Conservation (phyloP, 305 asterid species). For the Rubia occidens region DNA sequence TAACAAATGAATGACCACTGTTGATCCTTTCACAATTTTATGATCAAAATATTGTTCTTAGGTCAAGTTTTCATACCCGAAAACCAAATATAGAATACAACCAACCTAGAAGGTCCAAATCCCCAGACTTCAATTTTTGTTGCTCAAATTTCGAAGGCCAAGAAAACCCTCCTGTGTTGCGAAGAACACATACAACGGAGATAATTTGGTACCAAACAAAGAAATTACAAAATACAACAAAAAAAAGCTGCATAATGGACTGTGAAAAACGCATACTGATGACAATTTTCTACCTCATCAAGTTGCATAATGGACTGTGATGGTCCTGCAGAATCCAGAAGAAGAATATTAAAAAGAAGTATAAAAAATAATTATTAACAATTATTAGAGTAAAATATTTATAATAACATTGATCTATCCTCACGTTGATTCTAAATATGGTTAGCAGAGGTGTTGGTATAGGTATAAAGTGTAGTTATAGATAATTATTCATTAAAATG, state of each 20-base stretch:
- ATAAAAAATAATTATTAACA: slow-evolving; percentile 24
- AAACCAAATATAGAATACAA: slow-evolving; percentile 95
- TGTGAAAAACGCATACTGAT: neutral
- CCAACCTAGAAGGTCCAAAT: slow-evolving; percentile 95
- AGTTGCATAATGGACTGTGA: slow-evolving; percentile 96
- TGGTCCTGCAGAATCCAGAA: slow-evolving; percentile 92
- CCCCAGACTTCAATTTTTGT: slow-evolving; percentile 68
- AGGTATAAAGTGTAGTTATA: no score
- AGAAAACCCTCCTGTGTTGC: slow-evolving; percentile 56
- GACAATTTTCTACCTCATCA: slow-evolving; percentile 59
- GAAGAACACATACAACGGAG: slow-evolving; percentile 75
- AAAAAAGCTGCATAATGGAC: slow-evolving; percentile 73
- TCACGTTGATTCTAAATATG: no score
- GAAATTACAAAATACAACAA: slow-evolving; percentile 2
- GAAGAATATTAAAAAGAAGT: slow-evolving; percentile 84
- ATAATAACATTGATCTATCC: no score
- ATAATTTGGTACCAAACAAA: slow-evolving; percentile 48
- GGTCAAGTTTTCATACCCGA: slow-evolving; percentile 57
- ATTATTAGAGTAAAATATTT: no score
- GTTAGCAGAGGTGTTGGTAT: no score
- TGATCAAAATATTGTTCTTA: slow-evolving; percentile 13
- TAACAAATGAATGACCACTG: neutral
- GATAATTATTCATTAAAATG: no score
- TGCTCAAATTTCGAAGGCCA: slow-evolving; percentile 88
- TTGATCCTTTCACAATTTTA: slow-evolving; percentile 19